phyloP scores from a whole-genome alignment of 2,329 filamentous ascomycete species.

The Cladosporium sp. region DNA sequence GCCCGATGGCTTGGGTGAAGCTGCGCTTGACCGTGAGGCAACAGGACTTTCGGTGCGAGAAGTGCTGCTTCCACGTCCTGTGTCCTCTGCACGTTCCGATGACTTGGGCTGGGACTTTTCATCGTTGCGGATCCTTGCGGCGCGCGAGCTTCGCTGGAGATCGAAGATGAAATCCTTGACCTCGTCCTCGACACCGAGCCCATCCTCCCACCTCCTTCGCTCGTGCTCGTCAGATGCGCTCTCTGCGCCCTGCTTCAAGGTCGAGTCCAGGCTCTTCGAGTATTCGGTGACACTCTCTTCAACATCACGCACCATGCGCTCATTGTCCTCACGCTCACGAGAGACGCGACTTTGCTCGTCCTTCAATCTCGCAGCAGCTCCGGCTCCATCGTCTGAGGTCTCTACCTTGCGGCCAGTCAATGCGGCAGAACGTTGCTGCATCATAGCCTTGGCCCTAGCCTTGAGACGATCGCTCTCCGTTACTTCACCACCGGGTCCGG shows the following conservation, averaged over 20 bases:
- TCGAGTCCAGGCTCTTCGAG: constrained; percentile 77
- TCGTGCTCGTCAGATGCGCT: constrained; percentile 82
- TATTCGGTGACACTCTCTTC: constrained; percentile 94
- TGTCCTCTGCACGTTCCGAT: constrained; percentile 23
- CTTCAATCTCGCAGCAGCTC: constrained; percentile 79
- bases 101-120: constrained; percentile 35
- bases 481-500: constrained; percentile 81
- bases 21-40: constrained; percentile 21
- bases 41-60: constrained; percentile 30
- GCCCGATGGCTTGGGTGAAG: constrained; percentile 46
- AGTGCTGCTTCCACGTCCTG: constrained; percentile 25
- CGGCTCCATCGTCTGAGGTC: constrained; percentile 64
- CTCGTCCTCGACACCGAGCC: constrained; percentile 90
- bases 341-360: constrained; percentile 78
- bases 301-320: constrained; percentile 93
- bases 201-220: constrained; percentile 91
- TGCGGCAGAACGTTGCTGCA: constrained; percentile 94
- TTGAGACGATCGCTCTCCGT: constrained; percentile 94
- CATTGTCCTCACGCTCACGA: constrained; percentile 87
- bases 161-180: constrained; percentile 98
- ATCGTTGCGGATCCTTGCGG: constrained; percentile 64
- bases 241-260: constrained; percentile 73
- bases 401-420: constrained; percentile 75
- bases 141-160: constrained; percentile 78
- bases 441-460: constrained; percentile 93